Evolutionary conservation across 495 filamentous ascomycete species (phyloP).

Genomic region (Apodospora peruviana): DNA sequence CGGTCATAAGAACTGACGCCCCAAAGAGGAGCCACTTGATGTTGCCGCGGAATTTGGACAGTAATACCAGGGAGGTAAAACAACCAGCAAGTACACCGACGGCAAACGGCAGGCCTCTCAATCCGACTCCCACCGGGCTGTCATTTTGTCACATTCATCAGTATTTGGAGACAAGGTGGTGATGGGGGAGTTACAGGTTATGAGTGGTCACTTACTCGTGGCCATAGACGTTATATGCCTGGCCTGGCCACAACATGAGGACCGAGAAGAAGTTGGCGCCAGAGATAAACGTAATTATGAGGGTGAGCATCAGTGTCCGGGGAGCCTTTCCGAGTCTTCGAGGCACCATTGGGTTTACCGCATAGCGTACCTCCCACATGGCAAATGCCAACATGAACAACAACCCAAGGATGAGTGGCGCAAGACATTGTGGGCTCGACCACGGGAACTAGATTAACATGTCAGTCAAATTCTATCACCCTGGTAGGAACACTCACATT

Average conservation of each 20-base stretch:
- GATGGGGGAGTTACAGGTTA: not conserved
- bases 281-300: conserved; percentile 68
- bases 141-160: not conserved
- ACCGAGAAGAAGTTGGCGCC: conserved; percentile 74
- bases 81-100: conserved; percentile 59
- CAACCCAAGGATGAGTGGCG: conserved; percentile 56
- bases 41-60: conserved; percentile 55
- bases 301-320: conserved; percentile 55
- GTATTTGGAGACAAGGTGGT: not conserved
- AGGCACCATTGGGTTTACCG: conserved; percentile 64
- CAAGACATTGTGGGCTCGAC: conserved; percentile 33
- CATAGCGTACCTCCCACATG: conserved; percentile 57
- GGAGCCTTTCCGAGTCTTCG: conserved; percentile 56
- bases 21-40: conserved; percentile 60
- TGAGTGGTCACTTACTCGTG: conserved; percentile 39
- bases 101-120: conserved; percentile 62
- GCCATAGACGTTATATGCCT: conserved; percentile 70
- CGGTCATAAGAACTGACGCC: conserved; percentile 63
- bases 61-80: conserved; percentile 54
- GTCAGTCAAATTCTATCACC: not conserved
- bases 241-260: conserved; percentile 67
- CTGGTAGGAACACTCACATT: conserved; percentile 24
- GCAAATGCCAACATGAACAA: conserved; percentile 51
- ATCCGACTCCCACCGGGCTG: conserved; percentile 54
- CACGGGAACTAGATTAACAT: conserved; percentile 24